These are phyloP conservation scores for Fragilariopsis cylindrus DNA, from an alignment of 108 stramenopile genomes.

Conservation along the genomic window DNA sequence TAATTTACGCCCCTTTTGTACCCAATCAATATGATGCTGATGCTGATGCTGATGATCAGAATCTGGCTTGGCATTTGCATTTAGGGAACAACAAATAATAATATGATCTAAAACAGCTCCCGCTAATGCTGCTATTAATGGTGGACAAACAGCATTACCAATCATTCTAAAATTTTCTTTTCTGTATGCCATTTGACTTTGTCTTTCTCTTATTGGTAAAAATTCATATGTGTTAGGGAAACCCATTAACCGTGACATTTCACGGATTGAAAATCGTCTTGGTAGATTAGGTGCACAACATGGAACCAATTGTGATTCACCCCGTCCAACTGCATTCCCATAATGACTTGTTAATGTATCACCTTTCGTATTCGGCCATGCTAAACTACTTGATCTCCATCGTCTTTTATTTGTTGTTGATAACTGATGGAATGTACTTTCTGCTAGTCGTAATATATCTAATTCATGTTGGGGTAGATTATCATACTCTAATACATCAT, in stretches of 20 bases:
- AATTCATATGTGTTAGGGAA: conserved; percentile 64
- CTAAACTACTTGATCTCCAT: conserved; percentile 62
- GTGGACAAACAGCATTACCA: conserved; percentile 85
- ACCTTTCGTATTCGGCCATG: conserved; percentile 67
- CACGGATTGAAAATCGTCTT: conserved; percentile 66
- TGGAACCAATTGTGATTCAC: conserved; percentile 74
- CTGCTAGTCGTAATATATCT: conserved; percentile 50
- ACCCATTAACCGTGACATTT: conserved; percentile 78
- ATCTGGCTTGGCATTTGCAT: not conserved
- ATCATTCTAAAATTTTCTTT: conserved; percentile 58
- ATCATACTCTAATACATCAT: conserved; percentile 67
- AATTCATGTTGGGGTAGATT: conserved; percentile 44
- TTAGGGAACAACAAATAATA: conserved; percentile 4
- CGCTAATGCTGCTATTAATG: conserved; percentile 72
- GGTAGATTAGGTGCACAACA: conserved; percentile 53
- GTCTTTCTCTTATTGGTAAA: conserved; percentile 24
- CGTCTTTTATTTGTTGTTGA: conserved; percentile 28
- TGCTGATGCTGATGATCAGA: not conserved
- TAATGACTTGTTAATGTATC: conserved; percentile 76
- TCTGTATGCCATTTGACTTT: conserved; percentile 69
- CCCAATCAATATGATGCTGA: conserved; percentile 18
- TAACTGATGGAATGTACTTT: conserved; percentile 51
- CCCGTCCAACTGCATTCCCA: conserved; percentile 73
- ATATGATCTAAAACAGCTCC: conserved; percentile 59
- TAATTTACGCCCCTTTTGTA: conserved; percentile 2